A percentile compares a stretch with the other conserved stretches of the same genome.
phyloP scores from a whole-genome alignment of 2,329 filamentous ascomycete genomes.

The Cephalotrichum gorgonifer region DNA sequence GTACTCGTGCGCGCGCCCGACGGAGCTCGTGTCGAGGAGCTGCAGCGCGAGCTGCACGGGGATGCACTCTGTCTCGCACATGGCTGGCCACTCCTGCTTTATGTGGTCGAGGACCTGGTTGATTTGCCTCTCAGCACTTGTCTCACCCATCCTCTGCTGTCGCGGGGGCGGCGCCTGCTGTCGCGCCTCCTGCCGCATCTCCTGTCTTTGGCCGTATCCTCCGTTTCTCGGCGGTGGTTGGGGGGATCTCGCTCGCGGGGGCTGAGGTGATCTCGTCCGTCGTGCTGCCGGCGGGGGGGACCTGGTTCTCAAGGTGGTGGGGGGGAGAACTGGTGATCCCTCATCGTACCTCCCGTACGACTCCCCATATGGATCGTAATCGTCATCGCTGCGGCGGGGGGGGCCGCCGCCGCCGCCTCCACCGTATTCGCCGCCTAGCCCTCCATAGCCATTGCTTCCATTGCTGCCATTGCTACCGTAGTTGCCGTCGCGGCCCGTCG shows the following conservation, averaged over 20 bases:
- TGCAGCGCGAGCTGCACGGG: constrained; percentile 93
- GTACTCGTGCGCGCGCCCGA: constrained; percentile 84
- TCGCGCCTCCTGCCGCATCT: too few species aligned
- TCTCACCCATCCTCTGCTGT: constrained; percentile 19
- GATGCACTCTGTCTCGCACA: constrained; percentile 80
- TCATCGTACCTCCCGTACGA: constrained; percentile 20
- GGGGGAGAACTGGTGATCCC: not conserved
- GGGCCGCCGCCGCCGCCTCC: too few species aligned
- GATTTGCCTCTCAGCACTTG: constrained; percentile 46
- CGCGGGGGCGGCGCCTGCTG: constrained; percentile 18
- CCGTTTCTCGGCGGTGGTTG: constrained; percentile 15
- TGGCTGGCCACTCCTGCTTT: constrained; percentile 80
- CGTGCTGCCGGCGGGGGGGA: constrained; percentile 21
- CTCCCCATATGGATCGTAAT: constrained; percentile 40
- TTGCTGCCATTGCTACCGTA: constrained; percentile 3
- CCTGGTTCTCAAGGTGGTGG: constrained; percentile 7
- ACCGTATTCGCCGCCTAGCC: constrained; percentile 22
- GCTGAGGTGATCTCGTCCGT: constrained; percentile 18
- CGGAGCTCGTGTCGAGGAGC: constrained; percentile 85
- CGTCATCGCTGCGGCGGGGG: constrained; percentile 28
- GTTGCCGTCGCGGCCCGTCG: not conserved
- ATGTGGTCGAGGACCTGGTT: constrained; percentile 68
- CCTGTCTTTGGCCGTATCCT: constrained; percentile 4
- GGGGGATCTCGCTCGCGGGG: constrained; percentile 18
- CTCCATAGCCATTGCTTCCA: constrained; percentile 15